Base-by-base conservation (phyloP, 2,329 filamentous ascomycete species). In the Aspergillus sp. region DNA sequence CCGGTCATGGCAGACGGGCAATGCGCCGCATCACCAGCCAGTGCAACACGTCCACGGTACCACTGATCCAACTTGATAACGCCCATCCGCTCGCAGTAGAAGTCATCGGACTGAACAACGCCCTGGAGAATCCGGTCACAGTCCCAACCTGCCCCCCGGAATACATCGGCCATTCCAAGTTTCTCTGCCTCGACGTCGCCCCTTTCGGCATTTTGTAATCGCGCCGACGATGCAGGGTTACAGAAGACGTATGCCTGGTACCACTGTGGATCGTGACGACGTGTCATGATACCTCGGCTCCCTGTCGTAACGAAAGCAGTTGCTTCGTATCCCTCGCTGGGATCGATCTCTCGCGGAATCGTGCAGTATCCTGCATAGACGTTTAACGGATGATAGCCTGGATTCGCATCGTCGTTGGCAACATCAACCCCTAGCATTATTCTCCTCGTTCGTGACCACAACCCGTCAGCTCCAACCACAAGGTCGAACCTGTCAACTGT, bases 111-210 rank as follows among this genome's bases (percentile, higher is more conserved):
- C 2, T 64, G 56, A 5, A 72, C 62, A 67, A 86, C 69, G 0
- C 67, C 74, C 2, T 76, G 63, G 1, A 86, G 35, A 1, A 84
- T 63, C 15, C 79, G 61, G 0, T 76, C 64, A 0, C 73, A 66
- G 56, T 80, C 66, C 81, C 81, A 84, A 1, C 79, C 81, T 0
- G 71, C 71, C 45, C 74, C 79, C 1, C 64, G 60, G 54, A 81
- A 79, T 0, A 77, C 55, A 23, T 78, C 70, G 2, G 69, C 62
- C 54, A 79, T 64, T 0, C 71, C 70, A 5, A 70, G 63, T 62
- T 81, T 80, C 58, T 81, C 70, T 39, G 72, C 71, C 27, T 69
- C 49, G 1, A 75, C 55, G 27, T 76, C 73, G 1, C 73, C 72
- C 2, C 65, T 66, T 14, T 52, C 65, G 3, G 64, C 62, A 12